Evolutionary conservation across 139 green algal genomes (phyloP).

Genomic region (Volvox africanus): DNA sequence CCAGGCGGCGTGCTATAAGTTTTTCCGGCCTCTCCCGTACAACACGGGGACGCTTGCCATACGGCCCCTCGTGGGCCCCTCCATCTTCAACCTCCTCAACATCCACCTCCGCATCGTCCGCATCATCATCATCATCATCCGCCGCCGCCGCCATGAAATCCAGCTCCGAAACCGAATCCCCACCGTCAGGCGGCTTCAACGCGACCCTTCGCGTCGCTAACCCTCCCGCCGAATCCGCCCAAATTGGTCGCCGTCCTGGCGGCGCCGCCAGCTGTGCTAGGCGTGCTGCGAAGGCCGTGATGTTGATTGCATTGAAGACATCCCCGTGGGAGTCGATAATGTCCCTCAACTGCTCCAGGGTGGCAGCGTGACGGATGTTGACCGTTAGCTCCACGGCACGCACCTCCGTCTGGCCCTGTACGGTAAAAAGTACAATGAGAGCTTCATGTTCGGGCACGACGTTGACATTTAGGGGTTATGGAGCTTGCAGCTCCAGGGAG

Average conservation of each 20-base stretch:
- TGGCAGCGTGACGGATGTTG: conserved; percentile 24
- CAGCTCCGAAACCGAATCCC: too few relatives aligned
- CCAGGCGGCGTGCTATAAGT: neutral
- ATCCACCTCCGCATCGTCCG: neutral
- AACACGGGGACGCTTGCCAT: too few relatives aligned
- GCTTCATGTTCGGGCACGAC: too few relatives aligned
- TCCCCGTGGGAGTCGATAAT: conserved; percentile 7
- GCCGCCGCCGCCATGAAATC: too few relatives aligned
- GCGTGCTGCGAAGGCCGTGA: conserved; percentile 8
- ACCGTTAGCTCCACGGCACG: conserved; percentile 27
- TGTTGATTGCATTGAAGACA: conserved; percentile 38
- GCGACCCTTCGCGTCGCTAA: too few relatives aligned
- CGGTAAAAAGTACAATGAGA: too few relatives aligned
- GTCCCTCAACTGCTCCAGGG: conserved; percentile 18
- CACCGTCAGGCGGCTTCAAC: too few relatives aligned
- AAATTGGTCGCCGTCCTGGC: neutral
- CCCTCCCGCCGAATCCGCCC: too few relatives aligned
- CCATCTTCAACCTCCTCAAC: neutral
- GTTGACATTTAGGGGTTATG: too few relatives aligned
- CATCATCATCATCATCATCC: neutral
- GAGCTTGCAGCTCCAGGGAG: too few relatives aligned
- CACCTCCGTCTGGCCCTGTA: conserved; percentile 1
- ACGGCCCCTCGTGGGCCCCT: too few relatives aligned
- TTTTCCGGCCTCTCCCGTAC: too few relatives aligned
- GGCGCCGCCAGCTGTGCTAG: conserved; percentile 21